Percentiles rank a stretch among this genome's conserved stretches.
phyloP scores from a whole-genome alignment of 2,329 filamentous ascomycete species.

The Penicillium olsonii region DNA sequence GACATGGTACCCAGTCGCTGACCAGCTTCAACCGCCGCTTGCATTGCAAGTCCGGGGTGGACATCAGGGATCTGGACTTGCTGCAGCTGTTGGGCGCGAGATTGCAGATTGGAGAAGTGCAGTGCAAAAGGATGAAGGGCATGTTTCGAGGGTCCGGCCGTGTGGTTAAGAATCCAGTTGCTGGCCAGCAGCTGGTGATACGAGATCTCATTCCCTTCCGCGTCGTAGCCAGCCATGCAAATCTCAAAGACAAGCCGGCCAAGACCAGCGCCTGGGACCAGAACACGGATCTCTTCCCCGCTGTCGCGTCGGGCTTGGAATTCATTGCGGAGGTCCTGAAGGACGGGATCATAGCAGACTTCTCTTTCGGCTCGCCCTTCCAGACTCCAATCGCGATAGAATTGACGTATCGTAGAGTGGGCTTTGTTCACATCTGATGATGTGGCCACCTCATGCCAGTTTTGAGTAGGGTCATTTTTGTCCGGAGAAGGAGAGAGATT shows the following conservation, averaged over 20 bases:
- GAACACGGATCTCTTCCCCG: constrained; percentile 59
- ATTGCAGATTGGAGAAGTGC: constrained; percentile 81
- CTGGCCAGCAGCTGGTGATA: constrained; percentile 95
- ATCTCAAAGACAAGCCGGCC: constrained; percentile 89
- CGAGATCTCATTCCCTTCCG: constrained; percentile 93
- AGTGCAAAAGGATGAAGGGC: constrained; percentile 83
- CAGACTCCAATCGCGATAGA: constrained; percentile 91
- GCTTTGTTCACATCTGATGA: constrained; percentile 83
- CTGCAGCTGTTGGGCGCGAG: constrained; percentile 72
- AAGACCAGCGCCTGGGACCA: constrained; percentile 87
- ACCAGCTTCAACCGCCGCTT: constrained; percentile 29
- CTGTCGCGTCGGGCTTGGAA: constrained; percentile 38
- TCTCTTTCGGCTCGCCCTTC: constrained; percentile 73
- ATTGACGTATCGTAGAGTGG: constrained; percentile 85
- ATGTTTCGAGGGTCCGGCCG: constrained; percentile 62
- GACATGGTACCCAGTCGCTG: constrained; percentile 68
- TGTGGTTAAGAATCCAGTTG: constrained; percentile 58
- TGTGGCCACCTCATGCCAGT: constrained; percentile 72
- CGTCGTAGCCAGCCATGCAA: constrained; percentile 68
- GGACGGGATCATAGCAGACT: constrained; percentile 74
- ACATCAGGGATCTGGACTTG: constrained; percentile 78
- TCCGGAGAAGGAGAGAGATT: constrained; percentile 48
- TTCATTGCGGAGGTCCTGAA: constrained; percentile 61
- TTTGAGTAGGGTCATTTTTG: constrained; percentile 46
- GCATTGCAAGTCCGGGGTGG: constrained; percentile 64